These are phyloP conservation scores for Polytolypa hystricis DNA, from an alignment of 2,329 filamentous ascomycete genomes.

Conservation along the genomic window DNA sequence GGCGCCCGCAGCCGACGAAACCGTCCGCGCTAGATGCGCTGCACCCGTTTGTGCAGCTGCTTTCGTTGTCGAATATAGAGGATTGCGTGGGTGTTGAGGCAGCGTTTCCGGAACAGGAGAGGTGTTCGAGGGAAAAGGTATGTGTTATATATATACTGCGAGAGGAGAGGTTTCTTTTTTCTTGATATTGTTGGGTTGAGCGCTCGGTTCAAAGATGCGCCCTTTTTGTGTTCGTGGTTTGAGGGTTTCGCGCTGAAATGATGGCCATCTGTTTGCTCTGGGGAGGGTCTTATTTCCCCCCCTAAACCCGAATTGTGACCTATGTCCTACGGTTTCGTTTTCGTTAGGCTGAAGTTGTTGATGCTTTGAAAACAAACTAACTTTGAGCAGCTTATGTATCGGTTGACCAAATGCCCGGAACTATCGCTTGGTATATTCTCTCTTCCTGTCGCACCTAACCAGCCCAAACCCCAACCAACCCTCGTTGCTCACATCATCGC, in stretches of 20 bases:
- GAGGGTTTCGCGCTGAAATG: no score
- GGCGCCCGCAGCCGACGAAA: constrained; percentile 25
- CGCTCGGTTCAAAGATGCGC: no score
- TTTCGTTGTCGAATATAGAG: constrained; percentile 45
- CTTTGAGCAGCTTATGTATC: constrained; percentile 56
- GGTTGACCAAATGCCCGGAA: constrained; percentile 62
- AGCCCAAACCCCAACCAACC: constrained; percentile 48
- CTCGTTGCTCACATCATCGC: constrained; percentile 70
- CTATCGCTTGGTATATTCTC: constrained; percentile 73
- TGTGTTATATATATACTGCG: no score
- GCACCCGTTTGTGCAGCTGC: constrained; percentile 61
- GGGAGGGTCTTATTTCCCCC: no score
- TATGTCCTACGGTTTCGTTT: no score
- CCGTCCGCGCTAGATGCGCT: constrained; percentile 42
- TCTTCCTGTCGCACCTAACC: constrained; percentile 41
- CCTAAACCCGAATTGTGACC: no score
- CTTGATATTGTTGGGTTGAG: no score
- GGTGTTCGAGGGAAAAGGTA: constrained; percentile 51
- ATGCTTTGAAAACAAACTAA: not conserved
- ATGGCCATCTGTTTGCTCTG: no score
- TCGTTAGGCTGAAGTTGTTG: not conserved
- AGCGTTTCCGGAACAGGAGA: constrained; percentile 48
- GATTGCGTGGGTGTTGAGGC: constrained; percentile 49
- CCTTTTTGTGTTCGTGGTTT: no score
- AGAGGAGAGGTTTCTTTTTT: no score